A percentile compares a stretch with the other conserved stretches of the same genome.
These are phyloP conservation scores for Sphaerulina musiva DNA, from an alignment of 2,329 filamentous ascomycete genomes.

Conservation along the genomic window DNA sequence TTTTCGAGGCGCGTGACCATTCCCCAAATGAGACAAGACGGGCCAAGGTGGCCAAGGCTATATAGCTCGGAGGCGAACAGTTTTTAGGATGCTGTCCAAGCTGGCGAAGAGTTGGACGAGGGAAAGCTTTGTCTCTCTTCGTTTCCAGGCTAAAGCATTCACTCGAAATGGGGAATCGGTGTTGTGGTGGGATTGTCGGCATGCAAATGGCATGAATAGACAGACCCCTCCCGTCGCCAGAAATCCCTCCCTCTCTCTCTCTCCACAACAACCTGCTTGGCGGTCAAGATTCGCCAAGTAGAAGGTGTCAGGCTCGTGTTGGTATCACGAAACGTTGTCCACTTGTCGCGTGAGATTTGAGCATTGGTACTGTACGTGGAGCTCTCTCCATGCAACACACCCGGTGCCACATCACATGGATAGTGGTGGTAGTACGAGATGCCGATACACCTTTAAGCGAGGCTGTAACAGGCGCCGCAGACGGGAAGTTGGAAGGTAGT, in stretches of 20 bases:
- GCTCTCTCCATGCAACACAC: background rate
- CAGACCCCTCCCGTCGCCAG: too few relatives aligned
- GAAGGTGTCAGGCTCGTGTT: background rate
- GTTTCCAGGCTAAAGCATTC: background rate
- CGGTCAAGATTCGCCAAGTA: background rate
- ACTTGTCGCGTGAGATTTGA: background rate
- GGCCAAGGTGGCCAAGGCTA: slow-evolving; percentile 6
- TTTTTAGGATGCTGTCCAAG: background rate
- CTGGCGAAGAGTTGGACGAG: background rate
- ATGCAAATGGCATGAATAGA: background rate
- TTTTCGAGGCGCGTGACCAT: background rate
- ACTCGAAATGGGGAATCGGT: too few relatives aligned
- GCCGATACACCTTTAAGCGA: too few relatives aligned
- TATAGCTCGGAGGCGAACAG: background rate
- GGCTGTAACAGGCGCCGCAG: too few relatives aligned
- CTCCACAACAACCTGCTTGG: background rate
- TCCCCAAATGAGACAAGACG: background rate
- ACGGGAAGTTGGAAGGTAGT: too few relatives aligned
- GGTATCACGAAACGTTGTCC: background rate
- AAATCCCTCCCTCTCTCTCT: background rate
- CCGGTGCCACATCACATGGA: too few relatives aligned
- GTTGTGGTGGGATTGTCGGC: background rate
- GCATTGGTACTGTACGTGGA: background rate
- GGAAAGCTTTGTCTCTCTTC: slow-evolving; percentile 2
- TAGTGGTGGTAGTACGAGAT: too few relatives aligned